A percentile compares a stretch with the other conserved stretches of the same genome.
phyloP scores from a whole-genome alignment of 2,329 filamentous ascomycete species.

The Nemania abortiva region DNA sequence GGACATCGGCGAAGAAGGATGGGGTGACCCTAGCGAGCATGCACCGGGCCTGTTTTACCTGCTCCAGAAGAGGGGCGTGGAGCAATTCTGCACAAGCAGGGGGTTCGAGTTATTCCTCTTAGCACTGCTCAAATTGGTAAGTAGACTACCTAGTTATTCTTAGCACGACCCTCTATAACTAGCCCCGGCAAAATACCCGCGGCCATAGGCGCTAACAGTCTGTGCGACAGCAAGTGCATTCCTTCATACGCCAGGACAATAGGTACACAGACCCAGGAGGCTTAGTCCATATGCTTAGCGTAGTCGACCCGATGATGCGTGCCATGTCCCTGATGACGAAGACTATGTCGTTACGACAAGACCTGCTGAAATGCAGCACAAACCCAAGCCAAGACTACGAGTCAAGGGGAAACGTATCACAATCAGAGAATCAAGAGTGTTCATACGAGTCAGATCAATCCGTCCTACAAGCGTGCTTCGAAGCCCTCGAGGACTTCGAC shows the following conservation, averaged over 20 bases:
- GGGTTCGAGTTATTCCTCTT: conserved; percentile 39
- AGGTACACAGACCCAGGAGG: conserved; percentile 37
- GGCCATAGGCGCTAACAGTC: conserved; percentile 14
- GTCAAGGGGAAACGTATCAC: neutral
- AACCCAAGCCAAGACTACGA: neutral
- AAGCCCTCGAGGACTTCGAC: conserved; percentile 36
- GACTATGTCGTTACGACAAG: conserved; percentile 28
- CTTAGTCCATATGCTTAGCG: conserved; percentile 25
- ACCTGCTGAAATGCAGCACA: conserved; percentile 18
- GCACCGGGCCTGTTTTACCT: conserved; percentile 38
- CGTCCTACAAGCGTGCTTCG: conserved; percentile 29
- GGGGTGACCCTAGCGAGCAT: conserved; percentile 36
- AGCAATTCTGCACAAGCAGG: conserved; percentile 34
- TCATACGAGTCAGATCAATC: conserved; percentile 23
- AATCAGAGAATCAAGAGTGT: neutral
- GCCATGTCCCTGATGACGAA: conserved; percentile 38
- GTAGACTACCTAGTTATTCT: conserved; percentile 19
- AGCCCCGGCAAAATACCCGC: neutral
- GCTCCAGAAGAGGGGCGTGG: conserved; percentile 37
- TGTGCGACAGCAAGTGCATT: conserved; percentile 33
- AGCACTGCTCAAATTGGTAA: conserved; percentile 36
- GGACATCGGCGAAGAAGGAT: conserved; percentile 38
- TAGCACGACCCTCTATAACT: neutral
- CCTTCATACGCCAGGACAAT: conserved; percentile 35
- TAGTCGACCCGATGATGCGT: conserved; percentile 35